phyloP scores from a whole-genome alignment of 2,329 filamentous ascomycete species.

The Monilinia fructicola region DNA sequence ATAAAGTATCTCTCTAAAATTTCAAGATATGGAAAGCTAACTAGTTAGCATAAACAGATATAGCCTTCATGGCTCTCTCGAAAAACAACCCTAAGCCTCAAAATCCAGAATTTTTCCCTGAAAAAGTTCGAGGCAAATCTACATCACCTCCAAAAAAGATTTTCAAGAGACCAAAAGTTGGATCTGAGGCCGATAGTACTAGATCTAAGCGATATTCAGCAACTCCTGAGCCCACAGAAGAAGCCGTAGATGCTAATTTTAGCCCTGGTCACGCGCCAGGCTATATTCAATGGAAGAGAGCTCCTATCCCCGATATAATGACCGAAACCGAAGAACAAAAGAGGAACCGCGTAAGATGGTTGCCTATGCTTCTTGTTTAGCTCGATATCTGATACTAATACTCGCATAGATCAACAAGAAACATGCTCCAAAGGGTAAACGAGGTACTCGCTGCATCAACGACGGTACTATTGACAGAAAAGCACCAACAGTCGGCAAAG shows the following conservation, averaged over 20 bases:
- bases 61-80: not conserved
- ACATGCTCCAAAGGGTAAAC: not conserved
- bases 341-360: slow-evolving; percentile 1
- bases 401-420: not conserved
- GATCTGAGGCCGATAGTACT: fast-evolving
- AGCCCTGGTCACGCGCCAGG: slow-evolving; percentile 12
- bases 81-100: not conserved
- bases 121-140: not conserved
- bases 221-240: not conserved
- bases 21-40: not conserved
- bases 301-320: not conserved
- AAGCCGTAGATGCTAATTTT: not conserved
- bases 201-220: fast-evolving
- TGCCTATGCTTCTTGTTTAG: not conserved
- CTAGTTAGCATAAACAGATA: no score
- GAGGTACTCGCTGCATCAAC: slow-evolving; percentile 10
- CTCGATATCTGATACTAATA: not conserved
- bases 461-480: slow-evolving; percentile 16
- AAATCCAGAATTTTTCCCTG: not conserved
- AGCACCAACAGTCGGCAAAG: not conserved
- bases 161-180: not conserved
- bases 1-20: not conserved
- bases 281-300: slow-evolving; percentile 8
- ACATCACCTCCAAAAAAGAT: not conserved
- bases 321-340: slow-evolving; percentile 11